Evolutionary conservation across 2,329 filamentous ascomycete species (phyloP), one percentile per base, ranked within the genome.

Genomic region (Metarhizium rileyi): DNA sequence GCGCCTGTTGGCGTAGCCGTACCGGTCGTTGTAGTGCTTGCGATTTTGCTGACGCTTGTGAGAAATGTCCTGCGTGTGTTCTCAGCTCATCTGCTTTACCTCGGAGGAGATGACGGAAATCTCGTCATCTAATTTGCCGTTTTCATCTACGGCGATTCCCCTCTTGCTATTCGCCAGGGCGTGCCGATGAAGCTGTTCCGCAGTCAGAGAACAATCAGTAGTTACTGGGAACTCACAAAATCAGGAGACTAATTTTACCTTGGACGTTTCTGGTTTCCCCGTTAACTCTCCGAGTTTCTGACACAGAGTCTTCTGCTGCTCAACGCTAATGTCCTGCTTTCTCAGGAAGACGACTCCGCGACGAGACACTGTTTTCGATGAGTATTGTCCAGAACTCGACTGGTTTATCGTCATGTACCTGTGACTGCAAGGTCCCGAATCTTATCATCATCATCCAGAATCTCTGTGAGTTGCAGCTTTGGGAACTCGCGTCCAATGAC

Each of bases 261-360:
- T 66, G 0, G 78, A 81, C 0, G 72, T 74, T 0, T 63, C 58
- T 0, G 80, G 80, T 52, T 80, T 80, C 50, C 78, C 78, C 0
- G 75, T 71, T 0, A 82, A 69, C 59, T 80, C 66, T 10, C 81
- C 81, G 1, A 84, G 72, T 0, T 75, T 71, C 44, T 83, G 73
- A 20, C 81, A 77, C 0, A 87, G 70, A 48, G 81, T 68, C 66
- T 87, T 87, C 58, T 85, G 81, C 2, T 83, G 71, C 1, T 80
- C 77, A 59, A 84, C 76, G 54, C 73, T 75, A 35, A 86, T 64
- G 59, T 83, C 71, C 55, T 87, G 83, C 27, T 76, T 73, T 20
- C 82, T 77, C 66, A 87, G 84, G 68, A 86, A 85, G 28, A 86
- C 81, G 3, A 87, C 83, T 9, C 83, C 83, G 0, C 83, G 77